Evolutionary conservation across 176 grass and related monocot species (phyloP), one percentile per base, ranked within the genome.

Genomic region (Aegilops bicornis): DNA sequence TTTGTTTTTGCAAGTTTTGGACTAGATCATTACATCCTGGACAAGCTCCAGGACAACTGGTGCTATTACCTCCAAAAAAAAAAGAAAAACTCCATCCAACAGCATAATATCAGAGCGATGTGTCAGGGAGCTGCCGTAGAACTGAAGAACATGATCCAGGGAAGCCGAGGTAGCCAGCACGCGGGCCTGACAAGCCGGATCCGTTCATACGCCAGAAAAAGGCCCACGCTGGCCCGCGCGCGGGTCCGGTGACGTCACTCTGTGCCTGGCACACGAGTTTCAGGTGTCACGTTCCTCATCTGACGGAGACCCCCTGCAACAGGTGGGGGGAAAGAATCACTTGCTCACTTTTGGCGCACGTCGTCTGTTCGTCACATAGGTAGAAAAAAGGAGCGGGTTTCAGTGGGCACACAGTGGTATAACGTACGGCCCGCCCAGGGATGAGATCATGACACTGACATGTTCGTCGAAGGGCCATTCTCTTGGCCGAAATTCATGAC

Each of bases 221-320:
- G 7, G 61, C 50, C 75, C 84, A 82, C n/a, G 5, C 8, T 42
- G 68, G 48, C 48, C 42, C 45, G 29, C 24, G 29, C 33, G 17
- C 1, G 0, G 33, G 48, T 33, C 47, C 7, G n/a, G n/a, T 33
- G 77, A 87, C 56, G 27, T 73, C 77, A 73, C 25, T 37, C 11
- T 5, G 9, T 20, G 60, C 60, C 19, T 64, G 77, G 50, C 29
- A 37, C 85, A 75, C 68, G 78, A 87, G 68, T 59, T 81, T 81
- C 78, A 86, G 85, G 77, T 86, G 76, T 80, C 84, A 29, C 69
- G 12, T 73, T 13, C 20, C 22, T 73, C 42, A 19, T 48, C 24
- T 76, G 56, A 59, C 56, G 50, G 40, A 16, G 13, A 22, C 56
- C 30, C 30, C 39, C 69, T 48, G 39, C 72, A 10, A 20, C 72